These are phyloP conservation scores for Backusella morwellensis DNA, from an alignment of 192 early-diverging fungal species.

Conservation along the genomic window DNA sequence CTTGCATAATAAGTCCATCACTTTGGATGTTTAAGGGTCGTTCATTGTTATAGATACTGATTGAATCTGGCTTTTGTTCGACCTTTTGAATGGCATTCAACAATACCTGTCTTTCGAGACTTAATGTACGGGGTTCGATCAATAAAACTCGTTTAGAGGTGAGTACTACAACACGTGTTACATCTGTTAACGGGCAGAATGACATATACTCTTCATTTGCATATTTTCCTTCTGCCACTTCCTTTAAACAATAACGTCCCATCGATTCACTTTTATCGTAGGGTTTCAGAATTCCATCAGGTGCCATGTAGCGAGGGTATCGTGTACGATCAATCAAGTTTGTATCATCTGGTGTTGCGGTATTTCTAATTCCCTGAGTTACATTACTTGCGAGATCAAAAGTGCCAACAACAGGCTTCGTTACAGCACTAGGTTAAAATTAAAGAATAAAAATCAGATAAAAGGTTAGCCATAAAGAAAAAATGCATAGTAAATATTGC, in stretches of 20 bases:
- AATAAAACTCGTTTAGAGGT: conserved; percentile 79
- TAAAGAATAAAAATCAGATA: neutral
- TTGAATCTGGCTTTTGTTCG: conserved; percentile 63
- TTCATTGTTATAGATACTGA: conserved; percentile 50
- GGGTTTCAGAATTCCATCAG: conserved; percentile 76
- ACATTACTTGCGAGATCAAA: conserved; percentile 95
- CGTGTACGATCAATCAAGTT: conserved; percentile 80
- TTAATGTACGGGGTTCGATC: conserved; percentile 62
- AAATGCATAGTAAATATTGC: neutral
- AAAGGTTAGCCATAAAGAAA: neutral
- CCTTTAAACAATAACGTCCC: conserved; percentile 85
- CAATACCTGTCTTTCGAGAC: conserved; percentile 82
- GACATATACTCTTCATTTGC: conserved; percentile 83
- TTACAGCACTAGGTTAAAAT: conserved; percentile 60
- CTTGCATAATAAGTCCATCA: neutral
- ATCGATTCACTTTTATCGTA: conserved; percentile 76
- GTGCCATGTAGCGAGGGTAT: conserved; percentile 80
- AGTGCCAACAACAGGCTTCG: conserved; percentile 96
- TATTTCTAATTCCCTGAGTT: conserved; percentile 91
- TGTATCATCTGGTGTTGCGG: conserved; percentile 85
- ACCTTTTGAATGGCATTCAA: conserved; percentile 70
- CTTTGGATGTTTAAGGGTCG: neutral
- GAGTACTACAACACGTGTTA: conserved; percentile 82
- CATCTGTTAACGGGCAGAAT: conserved; percentile 75
- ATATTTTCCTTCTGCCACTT: conserved; percentile 73